Evolutionary conservation across 2,329 filamentous ascomycete species (phyloP), one percentile per base, ranked within the genome.

Genomic region (Curvularia sp.): DNA sequence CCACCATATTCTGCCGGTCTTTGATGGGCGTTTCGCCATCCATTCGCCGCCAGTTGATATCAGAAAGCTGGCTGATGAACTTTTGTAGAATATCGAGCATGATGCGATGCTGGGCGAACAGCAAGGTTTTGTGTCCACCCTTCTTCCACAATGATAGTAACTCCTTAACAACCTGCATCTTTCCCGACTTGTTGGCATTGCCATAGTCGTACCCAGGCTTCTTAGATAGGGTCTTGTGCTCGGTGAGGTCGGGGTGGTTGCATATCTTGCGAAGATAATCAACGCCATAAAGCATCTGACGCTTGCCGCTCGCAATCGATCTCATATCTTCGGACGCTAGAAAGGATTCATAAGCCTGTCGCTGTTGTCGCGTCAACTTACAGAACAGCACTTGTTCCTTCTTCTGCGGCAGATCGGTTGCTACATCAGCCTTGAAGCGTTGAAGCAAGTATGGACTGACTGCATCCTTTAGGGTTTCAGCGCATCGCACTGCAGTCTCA

Each of bases 371-470:
- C 0, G 93, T 96, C 60, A 99, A 81, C 74, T 96, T 96, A 80
- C 95, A 98, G 76, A 99, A 98, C 3, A 99, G 82, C 0, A 99
- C 95, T 67, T 96, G 92, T 74, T 99, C 95, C 49, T 89, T 96
- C 82, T 99, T 99, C 77, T 96, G 92, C 0, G 95, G 95, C 12
- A 99, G 81, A 75, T 98, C 94, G 7, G 93, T 87, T 4, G 95
- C 94, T 13, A 99, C 95, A 75, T 99, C 95, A 1, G 90, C 87
- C 78, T 99, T 99, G 74, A 96, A 87, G 8, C 95, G 87, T 72
- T 98, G 94, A 3, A 99, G 83, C 5, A 99, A 83, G 72, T 97
- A 99, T 2, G 94, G 92, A 67, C 91, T 93, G 67, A 99, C 97
- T 0, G 93, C 89, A 65, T 97, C 93, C 71, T 97, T 97, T 42